phyloP scores from a whole-genome alignment of 2,329 filamentous ascomycete genomes.

The Talaromyces verruculosus region DNA sequence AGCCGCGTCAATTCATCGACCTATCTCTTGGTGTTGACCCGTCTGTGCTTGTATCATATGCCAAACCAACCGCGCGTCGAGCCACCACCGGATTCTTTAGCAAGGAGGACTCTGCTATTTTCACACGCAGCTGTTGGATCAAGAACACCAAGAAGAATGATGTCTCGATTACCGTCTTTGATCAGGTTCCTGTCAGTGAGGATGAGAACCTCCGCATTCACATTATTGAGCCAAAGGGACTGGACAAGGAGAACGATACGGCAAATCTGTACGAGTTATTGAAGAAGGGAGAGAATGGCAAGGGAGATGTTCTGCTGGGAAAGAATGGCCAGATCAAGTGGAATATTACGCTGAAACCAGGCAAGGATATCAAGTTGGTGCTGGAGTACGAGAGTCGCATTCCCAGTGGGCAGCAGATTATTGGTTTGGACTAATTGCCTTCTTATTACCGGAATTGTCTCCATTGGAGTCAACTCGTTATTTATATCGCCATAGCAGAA shows the following conservation, averaged over 20 bases:
- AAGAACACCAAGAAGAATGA: slow-evolving; percentile 34
- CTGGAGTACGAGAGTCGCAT: slow-evolving; percentile 63
- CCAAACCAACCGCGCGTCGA: slow-evolving; percentile 31
- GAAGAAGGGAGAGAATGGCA: slow-evolving; percentile 55
- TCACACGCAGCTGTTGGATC: slow-evolving; percentile 33
- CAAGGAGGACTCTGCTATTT: slow-evolving; percentile 33
- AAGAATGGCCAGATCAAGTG: slow-evolving; percentile 47
- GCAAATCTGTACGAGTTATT: slow-evolving; percentile 38
- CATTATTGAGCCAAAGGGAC: slow-evolving; percentile 31
- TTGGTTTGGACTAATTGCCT: slow-evolving; percentile 14
- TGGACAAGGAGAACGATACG: slow-evolving; percentile 31
- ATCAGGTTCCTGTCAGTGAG: slow-evolving; percentile 37
- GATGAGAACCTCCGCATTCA: slow-evolving; percentile 33
- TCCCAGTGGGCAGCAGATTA: slow-evolving; percentile 40
- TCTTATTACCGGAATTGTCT: background rate
- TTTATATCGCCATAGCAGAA: background rate
- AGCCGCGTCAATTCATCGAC: slow-evolving; percentile 31
- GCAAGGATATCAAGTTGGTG: slow-evolving; percentile 56
- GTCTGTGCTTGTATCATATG: slow-evolving; percentile 33
- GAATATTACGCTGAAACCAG: slow-evolving; percentile 59
- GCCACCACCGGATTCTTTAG: slow-evolving; percentile 32
- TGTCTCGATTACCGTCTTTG: slow-evolving; percentile 32
- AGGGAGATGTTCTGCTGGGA: slow-evolving; percentile 7
- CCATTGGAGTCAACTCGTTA: background rate
- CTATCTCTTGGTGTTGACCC: slow-evolving; percentile 38